A percentile compares a stretch with the other conserved stretches of the same genome.
phyloP scores from a whole-genome alignment of 2,329 filamentous ascomycete species.

The Ceratocystis albifundus region DNA sequence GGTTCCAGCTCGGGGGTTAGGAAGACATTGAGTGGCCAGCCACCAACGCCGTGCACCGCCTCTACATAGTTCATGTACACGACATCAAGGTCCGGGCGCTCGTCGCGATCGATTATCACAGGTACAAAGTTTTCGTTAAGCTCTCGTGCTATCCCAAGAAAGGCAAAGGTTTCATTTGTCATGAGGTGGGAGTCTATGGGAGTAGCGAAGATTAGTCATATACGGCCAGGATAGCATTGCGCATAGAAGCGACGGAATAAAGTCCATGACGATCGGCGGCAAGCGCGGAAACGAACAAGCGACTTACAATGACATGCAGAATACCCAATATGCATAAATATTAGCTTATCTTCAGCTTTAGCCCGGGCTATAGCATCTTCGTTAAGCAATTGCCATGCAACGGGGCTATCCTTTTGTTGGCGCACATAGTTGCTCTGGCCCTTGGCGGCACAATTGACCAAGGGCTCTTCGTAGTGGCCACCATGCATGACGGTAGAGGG shows the following conservation, averaged over 20 bases:
- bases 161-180: conserved; percentile 81
- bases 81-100: conserved; percentile 83
- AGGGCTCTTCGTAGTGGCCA: conserved; percentile 9
- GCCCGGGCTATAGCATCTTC: conserved; percentile 66
- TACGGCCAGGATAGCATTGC: neutral
- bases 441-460: conserved; percentile 30
- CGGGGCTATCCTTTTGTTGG: conserved; percentile 65
- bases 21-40: conserved; percentile 96
- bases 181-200: conserved; percentile 71
- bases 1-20: conserved; percentile 85
- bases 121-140: conserved; percentile 84
- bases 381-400: conserved; percentile 85
- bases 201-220: conserved; percentile 24
- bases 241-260: neutral
- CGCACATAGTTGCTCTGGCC: conserved; percentile 49
- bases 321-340: conserved; percentile 93
- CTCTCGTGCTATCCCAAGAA: conserved; percentile 64
- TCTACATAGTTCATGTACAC: conserved; percentile 99
- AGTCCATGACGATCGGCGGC: no score
- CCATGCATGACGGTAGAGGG: conserved; percentile 14
- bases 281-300: conserved; percentile 19
- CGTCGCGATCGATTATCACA: conserved; percentile 85
- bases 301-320: conserved; percentile 82
- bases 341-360: conserved; percentile 68
- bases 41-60: conserved; percentile 76